These are phyloP conservation scores for Macroventuria anomochaeta DNA, from an alignment of 2,329 filamentous ascomycete genomes.

Conservation along the genomic window DNA sequence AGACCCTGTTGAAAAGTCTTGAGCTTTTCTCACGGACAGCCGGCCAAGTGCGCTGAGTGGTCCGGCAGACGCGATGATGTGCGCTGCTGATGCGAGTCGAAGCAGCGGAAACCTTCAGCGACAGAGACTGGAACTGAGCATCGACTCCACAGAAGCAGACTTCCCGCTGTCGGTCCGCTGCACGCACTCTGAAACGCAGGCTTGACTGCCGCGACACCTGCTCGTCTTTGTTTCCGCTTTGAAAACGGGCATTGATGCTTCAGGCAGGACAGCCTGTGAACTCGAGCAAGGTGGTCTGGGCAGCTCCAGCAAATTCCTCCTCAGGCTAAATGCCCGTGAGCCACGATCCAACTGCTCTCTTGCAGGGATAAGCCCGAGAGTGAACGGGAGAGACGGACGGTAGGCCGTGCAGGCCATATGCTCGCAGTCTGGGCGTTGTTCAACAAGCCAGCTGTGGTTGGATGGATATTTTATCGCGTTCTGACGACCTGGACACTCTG, in stretches of 20 bases:
- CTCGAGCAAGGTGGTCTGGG: constrained; percentile 20
- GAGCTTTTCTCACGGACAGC: constrained; percentile 13
- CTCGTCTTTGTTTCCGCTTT: constrained; percentile 36
- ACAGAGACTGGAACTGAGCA: constrained; percentile 3
- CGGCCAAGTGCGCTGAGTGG: constrained; percentile 31
- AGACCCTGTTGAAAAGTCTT: constrained; percentile 38
- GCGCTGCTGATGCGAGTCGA: constrained; percentile 44
- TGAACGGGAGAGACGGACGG: constrained; percentile 46
- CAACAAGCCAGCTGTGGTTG: constrained; percentile 31
- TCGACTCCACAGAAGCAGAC: constrained; percentile 21
- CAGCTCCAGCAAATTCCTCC: constrained; percentile 28
- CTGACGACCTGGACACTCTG: constrained; percentile 30
- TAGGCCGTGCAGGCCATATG: constrained; percentile 39
- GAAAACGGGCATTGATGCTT: constrained; percentile 38
- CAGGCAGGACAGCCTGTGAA: constrained; percentile 34
- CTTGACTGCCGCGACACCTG: constrained; percentile 36
- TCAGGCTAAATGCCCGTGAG: constrained; percentile 47
- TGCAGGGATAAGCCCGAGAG: constrained; percentile 40
- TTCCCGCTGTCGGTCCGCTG: constrained; percentile 32
- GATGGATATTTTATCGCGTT: constrained; percentile 23
- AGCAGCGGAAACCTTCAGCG: constrained; percentile 15
- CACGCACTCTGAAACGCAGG: constrained; percentile 39
- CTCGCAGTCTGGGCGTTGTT: constrained; percentile 23
- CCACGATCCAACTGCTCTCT: constrained; percentile 8
- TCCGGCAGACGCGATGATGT: constrained; percentile 45